Conservation (phyloP, 2,329 filamentous ascomycete species). For the Hypoxylon sp. region DNA sequence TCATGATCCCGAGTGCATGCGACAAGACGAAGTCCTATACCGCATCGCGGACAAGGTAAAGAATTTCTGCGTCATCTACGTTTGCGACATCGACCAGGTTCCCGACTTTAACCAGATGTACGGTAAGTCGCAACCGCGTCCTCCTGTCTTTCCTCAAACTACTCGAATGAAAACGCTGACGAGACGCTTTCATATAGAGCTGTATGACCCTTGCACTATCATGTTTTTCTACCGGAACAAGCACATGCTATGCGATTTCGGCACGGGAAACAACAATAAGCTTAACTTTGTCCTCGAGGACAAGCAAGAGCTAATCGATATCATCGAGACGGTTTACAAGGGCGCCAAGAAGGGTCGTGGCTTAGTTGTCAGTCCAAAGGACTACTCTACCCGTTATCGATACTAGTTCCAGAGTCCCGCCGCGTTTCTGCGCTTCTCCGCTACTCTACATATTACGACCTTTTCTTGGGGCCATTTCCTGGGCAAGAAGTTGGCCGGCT, state of each 20-base stretch:
- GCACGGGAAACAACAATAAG: constrained; percentile 99
- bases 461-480: not conserved
- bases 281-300: constrained; percentile 97
- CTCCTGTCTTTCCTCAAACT: constrained; percentile 13
- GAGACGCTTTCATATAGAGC: constrained; percentile 57
- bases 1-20: constrained; percentile 81
- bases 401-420: constrained; percentile 46
- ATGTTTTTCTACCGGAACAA: constrained; percentile 99
- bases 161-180: constrained; percentile 46
- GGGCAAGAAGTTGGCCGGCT: not conserved
- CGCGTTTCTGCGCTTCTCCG: not conserved
- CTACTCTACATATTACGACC: not conserved
- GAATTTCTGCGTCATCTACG: constrained; percentile 93
- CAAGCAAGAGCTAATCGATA: constrained; percentile 98
- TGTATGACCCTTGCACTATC: constrained; percentile 92
- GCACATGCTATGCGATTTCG: constrained; percentile 98
- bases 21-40: constrained; percentile 92
- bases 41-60: constrained; percentile 93
- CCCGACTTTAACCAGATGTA: constrained; percentile 98
- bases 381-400: constrained; percentile 59
- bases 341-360: constrained; percentile 98
- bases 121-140: constrained; percentile 61
- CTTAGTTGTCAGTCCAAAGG: constrained; percentile 96
- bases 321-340: constrained; percentile 96
- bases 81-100: constrained; percentile 92